Base-by-base conservation (phyloP, 768 basidiomycete species). In the Suillus paluster region DNA sequence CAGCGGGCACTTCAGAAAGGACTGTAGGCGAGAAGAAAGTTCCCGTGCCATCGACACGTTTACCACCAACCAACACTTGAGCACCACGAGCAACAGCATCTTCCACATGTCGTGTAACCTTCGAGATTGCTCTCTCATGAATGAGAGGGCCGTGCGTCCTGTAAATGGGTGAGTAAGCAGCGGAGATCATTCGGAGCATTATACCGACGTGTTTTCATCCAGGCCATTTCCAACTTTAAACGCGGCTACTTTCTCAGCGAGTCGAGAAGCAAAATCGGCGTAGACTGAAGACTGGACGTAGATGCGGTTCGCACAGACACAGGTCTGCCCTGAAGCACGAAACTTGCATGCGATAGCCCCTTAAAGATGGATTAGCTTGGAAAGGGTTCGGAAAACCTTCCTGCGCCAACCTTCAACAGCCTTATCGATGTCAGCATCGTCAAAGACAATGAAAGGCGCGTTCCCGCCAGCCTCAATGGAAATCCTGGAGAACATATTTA, bases 111-210 rank as follows among this genome's bases (percentile, higher is more conserved):
- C 81, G 78, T 57, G 84, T 78, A 19, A 96, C 94, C 76, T 99
- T 99, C 68, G 90, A 85, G 56, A 95, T 79, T 0, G 95, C 95
- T 25, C 88, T 88, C 17, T 77, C 75, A 76, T 99, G 96, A 63
- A 99, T 97, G 54, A 99, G 83, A 15, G 97, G 97, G 0, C 97
- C 97, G 67, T 98, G 96, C 0, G 97, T 99, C 46, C 92, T 93
- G 64, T 42, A 63, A 42, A 19, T 36, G 41, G 36, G n/a, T 50
- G n/a, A 56, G 46, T 10, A 15, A 27, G 21, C 23, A 49, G 33
- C 21, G n/a, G 15, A 10, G 12, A 25, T 4, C 17, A 21, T 12
- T 11, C 17, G 5, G 30, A 42, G 39, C 52, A 45, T 25, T 19
- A 25, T 9, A 77, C 90, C 66, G 73, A 95, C 94, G 84, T 86